Conservation (phyloP, 2,329 filamentous ascomycete genomes). For the Aureobasidium melanogenum region DNA sequence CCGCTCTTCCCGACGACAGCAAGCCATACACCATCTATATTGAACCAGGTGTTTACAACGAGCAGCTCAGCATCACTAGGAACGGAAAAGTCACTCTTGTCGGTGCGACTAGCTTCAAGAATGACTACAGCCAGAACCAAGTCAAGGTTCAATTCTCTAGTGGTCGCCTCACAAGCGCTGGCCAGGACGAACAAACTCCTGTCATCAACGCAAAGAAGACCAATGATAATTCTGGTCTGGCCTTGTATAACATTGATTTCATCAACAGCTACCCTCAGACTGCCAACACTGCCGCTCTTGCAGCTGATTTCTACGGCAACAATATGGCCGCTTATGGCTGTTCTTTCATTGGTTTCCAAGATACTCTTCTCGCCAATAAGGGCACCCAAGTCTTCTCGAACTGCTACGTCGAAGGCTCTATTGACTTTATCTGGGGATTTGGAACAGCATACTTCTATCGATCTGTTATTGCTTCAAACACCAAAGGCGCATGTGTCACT, state of each 20-base stretch:
- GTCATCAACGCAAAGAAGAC: conserved; percentile 39
- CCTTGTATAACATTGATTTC: conserved; percentile 27
- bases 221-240: conserved; percentile 20
- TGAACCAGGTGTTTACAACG: conserved; percentile 33
- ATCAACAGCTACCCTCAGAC: conserved; percentile 26
- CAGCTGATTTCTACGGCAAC: conserved; percentile 24
- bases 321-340: conserved; percentile 28
- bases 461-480: conserved; percentile 28
- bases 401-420: conserved; percentile 25
- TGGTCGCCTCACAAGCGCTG: conserved; percentile 33
- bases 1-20: conserved; percentile 34
- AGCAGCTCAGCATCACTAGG: conserved; percentile 34
- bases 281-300: conserved; percentile 27
- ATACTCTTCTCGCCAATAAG: conserved; percentile 24
- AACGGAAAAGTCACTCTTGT: conserved; percentile 31
- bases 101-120: conserved; percentile 26
- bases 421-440: conserved; percentile 37
- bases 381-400: conserved; percentile 23
- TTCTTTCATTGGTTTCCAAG: conserved; percentile 24
- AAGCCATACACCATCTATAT: conserved; percentile 34
- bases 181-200: conserved; percentile 36
- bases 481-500: conserved; percentile 26
- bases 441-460: conserved; percentile 36
- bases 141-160: conserved; percentile 31
- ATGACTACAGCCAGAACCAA: conserved; percentile 30